Evolutionary conservation across 495 filamentous ascomycete species (phyloP), one percentile per base, ranked within the genome.

Genomic region (Niebla homalea): DNA sequence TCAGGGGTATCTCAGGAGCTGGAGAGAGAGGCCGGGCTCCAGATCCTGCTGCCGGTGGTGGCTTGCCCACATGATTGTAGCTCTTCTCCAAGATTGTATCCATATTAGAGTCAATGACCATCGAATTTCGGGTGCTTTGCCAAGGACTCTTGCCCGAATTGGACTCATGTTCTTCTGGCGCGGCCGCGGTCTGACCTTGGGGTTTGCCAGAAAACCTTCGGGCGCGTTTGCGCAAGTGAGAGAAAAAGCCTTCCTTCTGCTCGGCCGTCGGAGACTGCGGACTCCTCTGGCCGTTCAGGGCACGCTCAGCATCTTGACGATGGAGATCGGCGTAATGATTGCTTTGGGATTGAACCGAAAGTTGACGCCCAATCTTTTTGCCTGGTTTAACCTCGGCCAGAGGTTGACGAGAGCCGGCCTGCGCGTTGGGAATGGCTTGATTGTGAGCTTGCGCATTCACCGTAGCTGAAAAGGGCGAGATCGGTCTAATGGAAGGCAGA

Each of bases 221-320:
- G 7, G 93, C 93, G 21, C 89, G 81, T 65, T 99, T 99, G 37
- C 93, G 79, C 5, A 99, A 75, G 58, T 99, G 93, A 7, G 93
- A 96, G 66, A 98, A 97, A 69, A 96, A 97, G 64, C 90, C 84
- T 61, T 97, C 92, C 58, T 90, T 89, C 32, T 85, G 84, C 15
- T 70, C 84, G 51, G 74, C 77, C 7, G 67, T 77, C 22, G 78
- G 84, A 51, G 78, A 84, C 43, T 70, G 74, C 48, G 79, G 66
- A 8, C 79, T 79, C 43, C 73, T 74, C 52, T 81, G 78, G n/a
- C 89, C 92, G 65, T 88, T 96, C 36, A 97, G 70, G 43, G 86
- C 86, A 50, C 87, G 71, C 64, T 96, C 92, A 20, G 93, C 87
- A 61, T 97, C 89, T 68, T 89, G 87, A 45, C 89, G 72, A 62